phyloP scores from a whole-genome alignment of 2,329 filamentous ascomycete genomes.

The Trichoderma sp. region DNA sequence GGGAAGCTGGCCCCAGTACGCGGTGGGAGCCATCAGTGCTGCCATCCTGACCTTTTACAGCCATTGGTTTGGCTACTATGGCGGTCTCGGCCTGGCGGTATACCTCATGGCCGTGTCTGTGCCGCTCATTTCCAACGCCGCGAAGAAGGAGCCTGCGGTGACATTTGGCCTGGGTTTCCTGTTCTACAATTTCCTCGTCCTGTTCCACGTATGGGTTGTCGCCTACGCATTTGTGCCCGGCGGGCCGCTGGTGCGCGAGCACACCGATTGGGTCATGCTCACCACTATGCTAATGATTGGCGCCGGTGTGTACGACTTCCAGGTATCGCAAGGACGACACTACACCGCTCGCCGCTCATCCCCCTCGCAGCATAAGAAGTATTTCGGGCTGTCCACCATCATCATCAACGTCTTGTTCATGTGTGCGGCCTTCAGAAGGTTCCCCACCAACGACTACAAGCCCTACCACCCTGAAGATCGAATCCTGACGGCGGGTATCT shows the following conservation, averaged over 20 bases:
- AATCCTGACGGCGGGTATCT: slow-evolving; percentile 90
- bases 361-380: slow-evolving; percentile 53
- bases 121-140: slow-evolving; percentile 73
- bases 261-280: slow-evolving; percentile 93
- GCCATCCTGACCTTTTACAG: slow-evolving; percentile 73
- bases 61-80: slow-evolving; percentile 90
- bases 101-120: slow-evolving; percentile 83
- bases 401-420: slow-evolving; percentile 78
- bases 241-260: slow-evolving; percentile 87
- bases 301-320: slow-evolving; percentile 76
- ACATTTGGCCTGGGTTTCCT: slow-evolving; percentile 90
- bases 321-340: slow-evolving; percentile 51
- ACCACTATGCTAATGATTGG: slow-evolving; percentile 83
- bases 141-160: slow-evolving; percentile 72
- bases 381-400: slow-evolving; percentile 62
- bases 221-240: slow-evolving; percentile 98
- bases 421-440: slow-evolving; percentile 81
- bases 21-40: slow-evolving; percentile 76
- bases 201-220: slow-evolving; percentile 99
- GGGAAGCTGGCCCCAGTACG: slow-evolving; percentile 78
- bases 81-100: slow-evolving; percentile 71
- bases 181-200: slow-evolving; percentile 87
- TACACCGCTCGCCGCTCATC: slow-evolving; percentile 38
- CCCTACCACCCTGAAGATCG: slow-evolving; percentile 89
- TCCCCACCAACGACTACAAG: slow-evolving; percentile 88